Base-by-base conservation (phyloP, 768 basidiomycete genomes). In the Collybiopsis confluens region DNA sequence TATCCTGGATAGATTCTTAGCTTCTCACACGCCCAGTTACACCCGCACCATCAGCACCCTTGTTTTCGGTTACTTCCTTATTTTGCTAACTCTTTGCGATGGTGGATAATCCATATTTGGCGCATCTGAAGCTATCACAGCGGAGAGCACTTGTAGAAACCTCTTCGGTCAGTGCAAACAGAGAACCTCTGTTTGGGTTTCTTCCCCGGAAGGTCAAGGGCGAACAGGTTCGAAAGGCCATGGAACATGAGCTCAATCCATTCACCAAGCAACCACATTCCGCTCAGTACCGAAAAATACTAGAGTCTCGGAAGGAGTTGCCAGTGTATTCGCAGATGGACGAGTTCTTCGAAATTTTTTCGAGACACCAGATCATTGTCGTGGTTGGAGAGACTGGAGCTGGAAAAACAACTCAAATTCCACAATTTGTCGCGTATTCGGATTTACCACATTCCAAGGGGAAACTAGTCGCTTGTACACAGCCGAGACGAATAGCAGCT, bases 401-500 rank as follows among this genome's bases (percentile, higher is more conserved):
- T 4, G 47, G 47, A n/a, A 48, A 48, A 24, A 48, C 47, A 13
- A 48, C 47, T 15, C 47, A 48, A 73, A 97, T 98, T 64, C 96
- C 96, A 1, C 96, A 98, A 68, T 97, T 98, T 62, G 94, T 95
- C 40, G 89, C 87, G 42, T 98, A 85, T 68, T 92, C 92, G 3
- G 96, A 98, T 69, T 70, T 97, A 28, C 94, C 95, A 0, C 94
- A 98, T 65, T 82, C 85, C 4, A 88, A 82, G 67, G 86, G 91
- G 35, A 97, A 93, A 68, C 71, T 98, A 61, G 86, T 99, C 2
- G 96, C 96, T 0, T 99, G 96, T 63, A 99, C 96, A 2, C 96
- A 99, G 65, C 96, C 96, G 1, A 79, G 96, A 61, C 81, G 96
- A 73, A 92, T 99, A 3, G 94, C 96, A 11, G 94, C 96, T 8